These are phyloP conservation scores for Melaleuca quinquenervia DNA, from an alignment of 345 rosid species.

Conservation along the genomic window DNA sequence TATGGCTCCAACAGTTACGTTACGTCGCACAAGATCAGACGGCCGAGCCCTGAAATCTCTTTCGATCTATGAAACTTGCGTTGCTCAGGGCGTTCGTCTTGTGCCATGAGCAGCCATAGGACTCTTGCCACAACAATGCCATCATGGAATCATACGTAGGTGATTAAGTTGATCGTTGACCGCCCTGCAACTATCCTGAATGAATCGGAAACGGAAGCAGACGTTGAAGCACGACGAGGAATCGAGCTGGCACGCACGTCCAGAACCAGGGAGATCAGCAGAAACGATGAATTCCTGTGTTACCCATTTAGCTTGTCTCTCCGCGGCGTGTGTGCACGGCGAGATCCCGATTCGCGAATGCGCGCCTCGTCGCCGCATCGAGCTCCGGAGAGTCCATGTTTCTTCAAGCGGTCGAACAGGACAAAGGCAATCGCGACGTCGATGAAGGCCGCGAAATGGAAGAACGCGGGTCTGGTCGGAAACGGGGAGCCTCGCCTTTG, in stretches of 20 bases:
- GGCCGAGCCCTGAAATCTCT: background rate
- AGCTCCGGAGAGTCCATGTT: background rate
- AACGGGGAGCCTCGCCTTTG: rapidly evolving
- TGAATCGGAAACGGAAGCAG: background rate
- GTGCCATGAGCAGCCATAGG: background rate
- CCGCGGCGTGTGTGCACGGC: rapidly evolving
- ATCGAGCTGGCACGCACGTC: background rate
- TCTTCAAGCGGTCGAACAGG: too few relatives aligned
- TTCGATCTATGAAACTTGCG: background rate
- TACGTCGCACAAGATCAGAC: background rate
- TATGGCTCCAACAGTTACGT: background rate
- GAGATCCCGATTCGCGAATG: rapidly evolving
- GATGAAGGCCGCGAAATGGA: background rate
- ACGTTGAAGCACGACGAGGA: background rate
- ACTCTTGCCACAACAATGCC: background rate
- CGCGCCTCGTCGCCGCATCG: rapidly evolving
- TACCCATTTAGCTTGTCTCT: background rate
- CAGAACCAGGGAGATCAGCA: rapidly evolving
- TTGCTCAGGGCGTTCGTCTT: background rate
- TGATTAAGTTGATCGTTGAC: background rate
- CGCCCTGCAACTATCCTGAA: rapidly evolving
- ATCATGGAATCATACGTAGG: background rate
- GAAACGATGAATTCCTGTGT: background rate
- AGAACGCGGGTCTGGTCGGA: rapidly evolving
- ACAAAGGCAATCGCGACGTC: too few relatives aligned